A percentile compares a stretch with the other conserved stretches of the same genome.
These are phyloP conservation scores for Peronospora tabacina DNA, from an alignment of 352 stramenopile genomes.

Conservation along the genomic window DNA sequence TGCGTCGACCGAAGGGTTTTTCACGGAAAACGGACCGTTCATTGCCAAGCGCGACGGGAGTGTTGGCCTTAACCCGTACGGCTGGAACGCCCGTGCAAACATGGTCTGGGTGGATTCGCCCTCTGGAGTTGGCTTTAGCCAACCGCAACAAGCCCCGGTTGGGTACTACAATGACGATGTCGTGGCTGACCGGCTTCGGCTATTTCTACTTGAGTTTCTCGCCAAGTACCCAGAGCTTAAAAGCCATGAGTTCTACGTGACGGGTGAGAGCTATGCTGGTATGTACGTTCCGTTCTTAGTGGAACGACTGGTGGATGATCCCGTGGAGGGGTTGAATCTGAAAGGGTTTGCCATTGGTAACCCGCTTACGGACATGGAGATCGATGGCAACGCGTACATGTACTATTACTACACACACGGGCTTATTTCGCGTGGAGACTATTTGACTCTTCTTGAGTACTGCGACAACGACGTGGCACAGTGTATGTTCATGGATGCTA, in stretches of 20 bases:
- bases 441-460: slow-evolving; percentile 42
- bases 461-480: slow-evolving; percentile 46
- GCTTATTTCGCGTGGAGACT: slow-evolving; percentile 55
- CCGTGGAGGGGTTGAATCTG: slow-evolving; percentile 40
- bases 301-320: slow-evolving; percentile 46
- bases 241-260: slow-evolving; percentile 75
- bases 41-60: slow-evolving; percentile 40
- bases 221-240: slow-evolving; percentile 59
- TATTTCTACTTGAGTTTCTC: slow-evolving; percentile 76
- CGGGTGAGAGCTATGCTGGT: slow-evolving; percentile 82
- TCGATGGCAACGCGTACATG: slow-evolving; percentile 62
- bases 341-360: slow-evolving; percentile 71
- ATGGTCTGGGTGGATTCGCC: slow-evolving; percentile 88
- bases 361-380: slow-evolving; percentile 58
- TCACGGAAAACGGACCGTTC: slow-evolving; percentile 75
- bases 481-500: slow-evolving; percentile 52
- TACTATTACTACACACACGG: slow-evolving; percentile 76
- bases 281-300: slow-evolving; percentile 85
- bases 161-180: slow-evolving; percentile 63
- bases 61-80: slow-evolving; percentile 66
- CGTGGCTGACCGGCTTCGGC: slow-evolving; percentile 40
- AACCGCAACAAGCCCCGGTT: slow-evolving; percentile 31
- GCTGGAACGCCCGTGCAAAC: slow-evolving; percentile 84
- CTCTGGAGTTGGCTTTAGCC: slow-evolving; percentile 77
- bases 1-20: slow-evolving; percentile 72